Conservation (phyloP, 2,329 filamentous ascomycete genomes). For the Alternaria ventricosa region DNA sequence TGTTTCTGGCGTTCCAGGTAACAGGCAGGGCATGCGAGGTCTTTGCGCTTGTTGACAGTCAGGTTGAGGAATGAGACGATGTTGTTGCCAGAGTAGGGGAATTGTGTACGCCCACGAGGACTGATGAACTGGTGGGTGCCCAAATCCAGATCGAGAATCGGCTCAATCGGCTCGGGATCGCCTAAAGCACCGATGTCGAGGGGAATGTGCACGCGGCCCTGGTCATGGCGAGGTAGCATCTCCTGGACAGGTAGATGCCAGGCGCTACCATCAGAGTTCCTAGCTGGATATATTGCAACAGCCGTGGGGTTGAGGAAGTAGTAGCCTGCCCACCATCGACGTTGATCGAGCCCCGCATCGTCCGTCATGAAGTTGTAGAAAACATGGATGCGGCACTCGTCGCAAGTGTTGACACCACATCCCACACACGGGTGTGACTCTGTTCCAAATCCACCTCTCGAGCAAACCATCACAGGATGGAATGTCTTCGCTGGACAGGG, state of each 20-base stretch:
- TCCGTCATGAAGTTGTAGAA: conserved; percentile 31
- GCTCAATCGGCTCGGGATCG: conserved; percentile 23
- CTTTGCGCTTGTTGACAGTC: conserved; percentile 8
- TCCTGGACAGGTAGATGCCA: conserved; percentile 10
- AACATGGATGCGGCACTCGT: conserved; percentile 39
- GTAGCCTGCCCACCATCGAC: conserved; percentile 31
- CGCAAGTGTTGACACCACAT: conserved; percentile 33
- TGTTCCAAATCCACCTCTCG: conserved; percentile 2
- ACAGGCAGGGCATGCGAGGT: conserved; percentile 20
- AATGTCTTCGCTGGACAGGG: conserved; percentile 7
- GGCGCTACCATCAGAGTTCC: conserved; percentile 4
- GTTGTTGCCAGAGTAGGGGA: conserved; percentile 21
- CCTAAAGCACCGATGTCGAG: conserved; percentile 14
- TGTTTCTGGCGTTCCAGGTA: conserved; percentile 4
- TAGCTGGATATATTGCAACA: conserved; percentile 25
- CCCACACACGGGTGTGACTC: conserved; percentile 24
- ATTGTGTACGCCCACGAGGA: conserved; percentile 14
- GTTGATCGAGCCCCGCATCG: conserved; percentile 23
- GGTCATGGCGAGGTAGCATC: conserved; percentile 24
- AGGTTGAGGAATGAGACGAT: conserved; percentile 5
- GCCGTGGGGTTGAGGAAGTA: conserved; percentile 17
- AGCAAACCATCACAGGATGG: not conserved
- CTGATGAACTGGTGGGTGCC: conserved; percentile 14
- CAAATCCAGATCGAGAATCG: conserved; percentile 29
- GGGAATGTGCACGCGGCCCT: conserved; percentile 30